These are phyloP conservation scores for Blakeslea trispora DNA, from an alignment of 371 early-diverging fungal species.

Conservation along the genomic window DNA sequence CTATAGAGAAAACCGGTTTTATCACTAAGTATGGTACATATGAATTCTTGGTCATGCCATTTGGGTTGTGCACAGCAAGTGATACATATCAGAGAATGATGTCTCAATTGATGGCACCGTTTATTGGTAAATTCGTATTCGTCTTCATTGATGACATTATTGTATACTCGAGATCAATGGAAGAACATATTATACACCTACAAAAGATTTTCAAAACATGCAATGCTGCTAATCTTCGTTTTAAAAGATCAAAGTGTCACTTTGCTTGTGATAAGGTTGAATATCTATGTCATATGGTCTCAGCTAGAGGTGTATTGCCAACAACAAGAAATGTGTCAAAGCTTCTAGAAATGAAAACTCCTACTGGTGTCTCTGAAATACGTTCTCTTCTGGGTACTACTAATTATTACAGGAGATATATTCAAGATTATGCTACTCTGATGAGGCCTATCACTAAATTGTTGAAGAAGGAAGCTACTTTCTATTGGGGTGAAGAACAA, in stretches of 20 bases:
- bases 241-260: conserved; percentile 44
- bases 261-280: conserved; percentile 23
- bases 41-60: conserved; percentile 54
- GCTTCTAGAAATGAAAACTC: conserved; percentile 5
- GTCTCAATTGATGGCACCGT: conserved; percentile 18
- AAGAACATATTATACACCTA: conserved; percentile 37
- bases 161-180: conserved; percentile 28
- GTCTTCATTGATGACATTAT: conserved; percentile 56
- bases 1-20: conserved; percentile 56
- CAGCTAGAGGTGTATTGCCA: conserved; percentile 24
- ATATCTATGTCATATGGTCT: conserved; percentile 41
- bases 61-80: conserved; percentile 49
- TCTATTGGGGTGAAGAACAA: conserved; percentile 22
- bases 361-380: conserved; percentile 21
- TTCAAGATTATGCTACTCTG: conserved; percentile 21
- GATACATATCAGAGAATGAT: conserved; percentile 47
- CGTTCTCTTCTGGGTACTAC: conserved; percentile 34
- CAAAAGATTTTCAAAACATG: conserved; percentile 25
- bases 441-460: conserved; percentile 17
- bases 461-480: conserved; percentile 8
- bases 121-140: conserved; percentile 26
- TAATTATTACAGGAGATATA: conserved; percentile 38
- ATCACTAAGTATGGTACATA: conserved; percentile 39
- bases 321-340: conserved; percentile 13
- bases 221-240: conserved; percentile 43